Conservation (phyloP, 768 basidiomycete species). For the Lepiota brunneoincarnata region DNA sequence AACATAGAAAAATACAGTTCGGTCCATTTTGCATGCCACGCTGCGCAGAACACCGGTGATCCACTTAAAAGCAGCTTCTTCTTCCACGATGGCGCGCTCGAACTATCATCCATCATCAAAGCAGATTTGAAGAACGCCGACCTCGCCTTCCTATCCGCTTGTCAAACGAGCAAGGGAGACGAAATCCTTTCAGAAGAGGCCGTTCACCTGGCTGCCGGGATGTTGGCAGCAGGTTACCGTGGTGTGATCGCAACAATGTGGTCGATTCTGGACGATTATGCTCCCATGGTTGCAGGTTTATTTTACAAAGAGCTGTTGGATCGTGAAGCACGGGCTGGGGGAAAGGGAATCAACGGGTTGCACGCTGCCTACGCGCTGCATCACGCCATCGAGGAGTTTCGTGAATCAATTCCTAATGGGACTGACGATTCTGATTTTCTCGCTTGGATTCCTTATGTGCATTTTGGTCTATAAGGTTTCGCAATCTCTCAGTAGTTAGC, state of each 20-base stretch:
- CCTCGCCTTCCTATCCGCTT: conserved; percentile 3
- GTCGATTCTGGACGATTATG: conserved; percentile 1
- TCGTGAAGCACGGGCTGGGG: neutral
- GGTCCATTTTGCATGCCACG: conserved; percentile 5
- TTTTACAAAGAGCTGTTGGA: neutral
- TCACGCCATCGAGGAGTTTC: neutral
- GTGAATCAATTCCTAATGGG: neutral
- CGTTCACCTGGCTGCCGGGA: conserved; percentile 3
- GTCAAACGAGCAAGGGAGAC: conserved; percentile 6
- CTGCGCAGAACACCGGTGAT: neutral
- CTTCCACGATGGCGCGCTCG: neutral
- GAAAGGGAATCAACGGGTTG: neutral
- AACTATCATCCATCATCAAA: neutral
- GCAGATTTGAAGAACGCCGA: conserved; percentile 1
- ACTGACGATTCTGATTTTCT: neutral
- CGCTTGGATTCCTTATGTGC: conserved; percentile 7
- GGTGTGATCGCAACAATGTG: conserved; percentile 6
- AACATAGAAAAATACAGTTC: conserved; percentile 3
- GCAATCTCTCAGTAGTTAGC: too few species aligned
- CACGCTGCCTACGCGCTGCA: neutral
- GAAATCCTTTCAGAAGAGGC: conserved; percentile 3
- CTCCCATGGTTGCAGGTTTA: neutral
- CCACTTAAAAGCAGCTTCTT: conserved; percentile 1
- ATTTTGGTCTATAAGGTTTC: neutral
- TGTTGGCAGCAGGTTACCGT: conserved; percentile 4